Conservation (phyloP, 2,329 filamentous ascomycete genomes). For the Paraconiothyrium brasiliense region DNA sequence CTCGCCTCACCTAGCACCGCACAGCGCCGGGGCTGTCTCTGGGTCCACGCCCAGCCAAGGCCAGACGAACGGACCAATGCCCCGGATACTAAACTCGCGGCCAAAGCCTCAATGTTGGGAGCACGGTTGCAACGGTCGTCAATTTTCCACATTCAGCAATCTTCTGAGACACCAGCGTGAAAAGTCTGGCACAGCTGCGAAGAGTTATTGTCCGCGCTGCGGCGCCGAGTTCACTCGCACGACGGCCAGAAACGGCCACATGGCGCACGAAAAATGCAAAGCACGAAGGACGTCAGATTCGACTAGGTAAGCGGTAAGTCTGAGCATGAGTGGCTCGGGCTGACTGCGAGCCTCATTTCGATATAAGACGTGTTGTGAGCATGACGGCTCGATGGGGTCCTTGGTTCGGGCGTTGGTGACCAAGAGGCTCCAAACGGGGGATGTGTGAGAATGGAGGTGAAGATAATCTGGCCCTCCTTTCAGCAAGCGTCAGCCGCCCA, state of each 20-base stretch:
- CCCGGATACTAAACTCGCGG: slow-evolving; percentile 75
- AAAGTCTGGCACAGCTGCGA: slow-evolving; percentile 89
- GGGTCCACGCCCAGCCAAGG: slow-evolving; percentile 41
- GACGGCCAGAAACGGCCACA: slow-evolving; percentile 85
- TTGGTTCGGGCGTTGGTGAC: slow-evolving; percentile 16
- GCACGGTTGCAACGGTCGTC: slow-evolving; percentile 92
- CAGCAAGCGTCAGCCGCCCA: slow-evolving; percentile 2
- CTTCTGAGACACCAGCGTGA: slow-evolving; percentile 91
- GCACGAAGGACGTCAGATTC: slow-evolving; percentile 63
- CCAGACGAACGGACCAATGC: slow-evolving; percentile 41
- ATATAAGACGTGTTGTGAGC: slow-evolving; percentile 21
- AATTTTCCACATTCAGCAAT: slow-evolving; percentile 97
- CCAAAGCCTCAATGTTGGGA: slow-evolving; percentile 98
- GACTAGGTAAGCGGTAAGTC: slow-evolving; percentile 35
- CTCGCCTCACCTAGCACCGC: slow-evolving; percentile 32
- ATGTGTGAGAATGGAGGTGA: slow-evolving; percentile 7
- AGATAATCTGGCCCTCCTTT: not conserved
- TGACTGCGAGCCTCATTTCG: slow-evolving; percentile 22
- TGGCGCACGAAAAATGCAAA: slow-evolving; percentile 91
- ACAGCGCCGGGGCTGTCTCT: slow-evolving; percentile 29
- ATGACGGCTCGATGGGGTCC: slow-evolving; percentile 17
- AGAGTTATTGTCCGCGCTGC: slow-evolving; percentile 89
- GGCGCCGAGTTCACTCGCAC: slow-evolving; percentile 94
- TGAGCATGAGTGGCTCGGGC: slow-evolving; percentile 34
- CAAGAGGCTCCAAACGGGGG: slow-evolving; percentile 9